Conservation (phyloP, 2,329 filamentous ascomycete species). For the Fusarium nodosum region DNA sequence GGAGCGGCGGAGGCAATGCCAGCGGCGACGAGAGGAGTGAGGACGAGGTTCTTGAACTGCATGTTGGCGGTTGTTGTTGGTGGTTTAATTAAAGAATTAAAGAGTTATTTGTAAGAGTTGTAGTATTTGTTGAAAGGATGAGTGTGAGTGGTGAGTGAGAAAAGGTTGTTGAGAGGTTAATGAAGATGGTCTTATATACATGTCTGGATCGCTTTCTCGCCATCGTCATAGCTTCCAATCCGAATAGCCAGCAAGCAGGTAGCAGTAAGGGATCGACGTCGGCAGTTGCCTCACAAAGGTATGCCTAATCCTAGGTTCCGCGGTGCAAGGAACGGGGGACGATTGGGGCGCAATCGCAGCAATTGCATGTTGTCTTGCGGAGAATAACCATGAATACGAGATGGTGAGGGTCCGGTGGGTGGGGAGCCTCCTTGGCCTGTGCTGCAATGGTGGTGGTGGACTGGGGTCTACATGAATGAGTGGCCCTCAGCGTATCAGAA, state of each 20-base stretch:
- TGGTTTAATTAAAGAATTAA: background rate
- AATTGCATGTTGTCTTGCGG: constrained; percentile 6
- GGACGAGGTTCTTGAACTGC: constrained; percentile 49
- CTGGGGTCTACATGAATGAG: background rate
- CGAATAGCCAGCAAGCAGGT: too few species aligned
- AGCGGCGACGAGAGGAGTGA: constrained; percentile 47
- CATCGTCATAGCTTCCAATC: constrained; percentile 11
- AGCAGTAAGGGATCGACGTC: background rate
- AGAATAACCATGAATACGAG: constrained; percentile 8
- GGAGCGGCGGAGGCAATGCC: constrained; percentile 50
- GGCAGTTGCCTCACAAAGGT: constrained; percentile 11
- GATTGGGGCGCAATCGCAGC: background rate
- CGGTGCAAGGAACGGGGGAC: background rate
- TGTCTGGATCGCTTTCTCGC: background rate
- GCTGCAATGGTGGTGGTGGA: background rate
- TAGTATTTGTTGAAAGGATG: constrained; percentile 8
- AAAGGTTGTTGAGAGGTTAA: background rate
- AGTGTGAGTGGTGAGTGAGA: constrained; percentile 22
- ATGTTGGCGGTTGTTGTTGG: constrained; percentile 40
- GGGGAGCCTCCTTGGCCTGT: background rate
- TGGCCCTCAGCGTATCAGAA: too few species aligned
- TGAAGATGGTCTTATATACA: constrained; percentile 35
- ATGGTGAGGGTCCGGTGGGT: background rate
- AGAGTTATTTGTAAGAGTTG: constrained; percentile 3
- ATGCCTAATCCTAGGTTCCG: background rate